Evolutionary conservation across 345 rosid species (phyloP), one percentile per base, ranked within the genome.

Genomic region (Capsella bursapastoris): DNA sequence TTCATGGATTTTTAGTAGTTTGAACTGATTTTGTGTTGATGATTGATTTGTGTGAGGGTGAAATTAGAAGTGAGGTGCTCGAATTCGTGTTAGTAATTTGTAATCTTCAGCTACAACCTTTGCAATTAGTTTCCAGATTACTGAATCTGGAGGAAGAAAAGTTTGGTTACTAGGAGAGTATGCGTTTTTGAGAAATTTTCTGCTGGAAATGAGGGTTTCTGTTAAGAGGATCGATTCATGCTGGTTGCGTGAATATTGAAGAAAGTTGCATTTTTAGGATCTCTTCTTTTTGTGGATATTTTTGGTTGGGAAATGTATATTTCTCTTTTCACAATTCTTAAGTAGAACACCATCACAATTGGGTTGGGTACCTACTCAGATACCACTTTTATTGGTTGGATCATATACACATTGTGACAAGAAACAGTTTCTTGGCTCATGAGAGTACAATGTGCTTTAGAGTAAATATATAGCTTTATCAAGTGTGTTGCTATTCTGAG

Each of bases 121-220:
- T 44, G 80, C 31, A 4, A 31, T 22, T 67, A 50, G 79, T 32
- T 58, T 38, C 45, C 2, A 8, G 43, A 49, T 74, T 40, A 41
- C 12, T 55, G 65, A 70, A 63, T 69, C 28, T 76, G 45, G 75
- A 63, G 44, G 75, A 63, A 35, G 65, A 49, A 59, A 45, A 50
- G 32, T 69, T 69, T 68, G 6, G 45, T 34, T 34, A 34, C 53
- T 14, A 14, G n/a, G 56, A 43, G 57, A 68, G 37, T 1, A 35
- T n/a, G 13, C 18, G 29, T 18, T 29, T 38, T 29, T 38, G 63
- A 75, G 73, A 14, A 32, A 31, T 41, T 57, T 38, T 8, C 13
- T 61, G 70, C 79, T 52, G 74, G 44, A 61, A 75, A 29, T 64
- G 11, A 64, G 80, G 80, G 80, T 57, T 68, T 71, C 68, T 5